phyloP scores from a whole-genome alignment of 345 rosid species.

The Microcos paniculata region DNA sequence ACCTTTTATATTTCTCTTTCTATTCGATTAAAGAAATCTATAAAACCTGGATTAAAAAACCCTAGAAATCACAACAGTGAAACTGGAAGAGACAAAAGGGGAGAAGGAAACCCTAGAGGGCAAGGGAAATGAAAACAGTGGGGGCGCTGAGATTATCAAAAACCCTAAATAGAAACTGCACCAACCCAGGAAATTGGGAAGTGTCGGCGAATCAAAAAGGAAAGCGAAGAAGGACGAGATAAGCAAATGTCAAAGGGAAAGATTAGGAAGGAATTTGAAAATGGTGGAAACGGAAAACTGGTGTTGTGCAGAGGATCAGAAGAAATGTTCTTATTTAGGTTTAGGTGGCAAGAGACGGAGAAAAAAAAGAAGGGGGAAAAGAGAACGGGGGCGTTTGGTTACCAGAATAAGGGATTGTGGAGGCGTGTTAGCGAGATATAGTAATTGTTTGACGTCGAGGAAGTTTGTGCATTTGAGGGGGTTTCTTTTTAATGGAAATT shows the following conservation, averaged over 20 bases:
- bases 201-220: neutral
- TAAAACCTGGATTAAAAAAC: neutral
- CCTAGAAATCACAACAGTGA: neutral
- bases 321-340: neutral
- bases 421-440: neutral
- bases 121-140: neutral
- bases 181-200: conserved; percentile 2
- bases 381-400: neutral
- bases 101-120: neutral
- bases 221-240: neutral
- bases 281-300: neutral
- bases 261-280: neutral
- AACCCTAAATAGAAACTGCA: conserved; percentile 16
- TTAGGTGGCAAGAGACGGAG: neutral
- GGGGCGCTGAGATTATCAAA: neutral
- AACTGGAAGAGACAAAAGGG: neutral
- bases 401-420: conserved; percentile 1
- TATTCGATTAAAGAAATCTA: neutral
- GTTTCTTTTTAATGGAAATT: neutral
- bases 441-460: neutral
- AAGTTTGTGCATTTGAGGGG: conserved; percentile 11
- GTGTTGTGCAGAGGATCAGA: neutral
- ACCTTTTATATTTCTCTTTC: neutral
- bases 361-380: neutral
- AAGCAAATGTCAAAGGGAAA: neutral